Conservation (phyloP, 2,329 filamentous ascomycete species). For the Ceratocystiopsis sp. region DNA sequence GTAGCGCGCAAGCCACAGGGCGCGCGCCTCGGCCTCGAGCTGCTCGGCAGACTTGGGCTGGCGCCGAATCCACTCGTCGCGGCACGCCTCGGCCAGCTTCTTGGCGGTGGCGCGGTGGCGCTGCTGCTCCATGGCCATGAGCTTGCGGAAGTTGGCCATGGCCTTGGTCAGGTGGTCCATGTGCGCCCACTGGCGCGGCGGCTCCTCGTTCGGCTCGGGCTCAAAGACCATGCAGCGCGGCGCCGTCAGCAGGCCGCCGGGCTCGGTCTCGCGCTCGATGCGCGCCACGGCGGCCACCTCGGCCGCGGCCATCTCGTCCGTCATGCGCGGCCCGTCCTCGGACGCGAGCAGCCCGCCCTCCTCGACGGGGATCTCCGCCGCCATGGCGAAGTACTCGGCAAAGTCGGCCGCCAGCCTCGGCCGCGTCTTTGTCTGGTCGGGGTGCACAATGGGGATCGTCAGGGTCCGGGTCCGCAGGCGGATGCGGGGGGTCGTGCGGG, state of each 20-base stretch:
- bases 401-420: slow-evolving; percentile 37
- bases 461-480: slow-evolving; percentile 29
- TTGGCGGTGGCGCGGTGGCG: slow-evolving; percentile 65
- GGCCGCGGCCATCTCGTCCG: slow-evolving; percentile 41
- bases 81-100: slow-evolving; percentile 59
- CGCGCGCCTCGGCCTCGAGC: slow-evolving; percentile 59
- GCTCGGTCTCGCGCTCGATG: slow-evolving; percentile 55
- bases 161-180: slow-evolving; percentile 72
- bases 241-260: slow-evolving; percentile 57
- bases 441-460: slow-evolving; percentile 40
- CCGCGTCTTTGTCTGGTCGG: slow-evolving; percentile 35
- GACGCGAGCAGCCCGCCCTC: slow-evolving; percentile 37
- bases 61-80: slow-evolving; percentile 55
- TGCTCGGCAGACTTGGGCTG: slow-evolving; percentile 68
- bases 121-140: slow-evolving; percentile 64
- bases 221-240: slow-evolving; percentile 55
- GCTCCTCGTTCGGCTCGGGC: slow-evolving; percentile 56
- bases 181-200: slow-evolving; percentile 67
- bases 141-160: slow-evolving; percentile 59
- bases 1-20: slow-evolving; percentile 50
- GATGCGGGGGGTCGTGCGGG: slow-evolving; percentile 26
- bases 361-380: slow-evolving; percentile 33
- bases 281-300: slow-evolving; percentile 55
- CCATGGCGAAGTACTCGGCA: slow-evolving; percentile 38
- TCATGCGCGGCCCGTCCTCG: slow-evolving; percentile 40